Percentiles rank a stretch among this genome's conserved stretches.
These are phyloP conservation scores for Penicillium sp. DNA, from an alignment of 2,329 filamentous ascomycete genomes.

Conservation along the genomic window DNA sequence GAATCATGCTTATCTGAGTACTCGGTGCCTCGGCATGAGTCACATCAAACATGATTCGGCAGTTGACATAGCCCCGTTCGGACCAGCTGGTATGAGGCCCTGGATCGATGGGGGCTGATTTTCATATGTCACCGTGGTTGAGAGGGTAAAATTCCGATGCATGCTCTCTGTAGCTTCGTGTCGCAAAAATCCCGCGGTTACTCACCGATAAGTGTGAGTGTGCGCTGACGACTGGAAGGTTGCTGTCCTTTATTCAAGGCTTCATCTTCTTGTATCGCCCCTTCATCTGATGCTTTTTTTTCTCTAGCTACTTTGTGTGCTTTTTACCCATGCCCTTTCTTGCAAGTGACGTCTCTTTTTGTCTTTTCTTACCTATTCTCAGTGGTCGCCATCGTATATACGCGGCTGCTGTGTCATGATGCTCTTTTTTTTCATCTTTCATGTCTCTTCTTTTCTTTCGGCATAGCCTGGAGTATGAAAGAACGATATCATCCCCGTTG, in stretches of 20 bases:
- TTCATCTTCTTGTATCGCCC: conserved; percentile 9
- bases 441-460: conserved; percentile 28
- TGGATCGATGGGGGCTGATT: not conserved
- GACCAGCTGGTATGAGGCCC: not conserved
- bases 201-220: conserved; percentile 3
- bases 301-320: conserved; percentile 19
- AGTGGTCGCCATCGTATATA: conserved; percentile 15
- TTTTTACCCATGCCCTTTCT: conserved; percentile 24
- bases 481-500: conserved; percentile 33
- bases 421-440: conserved; percentile 17
- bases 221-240: not conserved
- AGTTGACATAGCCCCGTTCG: not conserved
- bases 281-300: conserved; percentile 7
- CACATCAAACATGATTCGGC: conserved; percentile 7
- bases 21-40: conserved; percentile 14
- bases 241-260: not conserved
- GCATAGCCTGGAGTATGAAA: conserved; percentile 45
- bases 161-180: conserved; percentile 19
- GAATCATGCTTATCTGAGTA: conserved; percentile 5
- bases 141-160: conserved; percentile 12
- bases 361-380: conserved; percentile 1
- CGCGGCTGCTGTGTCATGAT: conserved; percentile 19
- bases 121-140: not conserved
- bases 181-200: conserved; percentile 12
- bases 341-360: conserved; percentile 18